Evolutionary conservation across 108 stramenopile species (phyloP), one percentile per base, ranked within the genome.

Genomic region (Mediolabrus comicus): DNA sequence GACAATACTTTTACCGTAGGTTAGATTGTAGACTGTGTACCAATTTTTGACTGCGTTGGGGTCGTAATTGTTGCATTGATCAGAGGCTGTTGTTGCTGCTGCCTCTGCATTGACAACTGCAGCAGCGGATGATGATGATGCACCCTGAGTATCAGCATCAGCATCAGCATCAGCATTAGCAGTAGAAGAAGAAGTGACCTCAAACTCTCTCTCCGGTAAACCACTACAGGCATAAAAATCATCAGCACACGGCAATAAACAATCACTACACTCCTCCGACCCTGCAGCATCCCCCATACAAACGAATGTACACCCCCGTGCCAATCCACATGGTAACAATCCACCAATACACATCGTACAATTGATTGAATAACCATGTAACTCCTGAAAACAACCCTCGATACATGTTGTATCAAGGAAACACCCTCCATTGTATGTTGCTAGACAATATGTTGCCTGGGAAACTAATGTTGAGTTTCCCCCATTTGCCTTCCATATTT

Each of bases 1-100:
- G 24, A 66, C 35, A 4, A 83, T 34, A 61, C 69, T 71, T 38
- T 70, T 65, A 17, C 75, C 28, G 58, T 75, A 83, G 1, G 74
- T 66, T 0, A 83, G 51, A 22, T 70, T 65, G 65, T 83, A 83
- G 5, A 65, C 82, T 8, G 6, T 49, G 54, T 75, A 83, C 74
- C 78, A 83, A 11, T 29, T 28, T 4, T 65, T 53, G n/a, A 79
- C 53, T 1, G 25, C 60, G 4, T 53, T 62, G 19, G 60, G 28
- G 51, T 83, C 74, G 19, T 46, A 75, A 4, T 59, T 27, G 36
- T 71, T 70, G 70, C 82, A 83, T 36, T 27, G 3, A 24, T 68
- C 38, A 31, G 11, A 16, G 19, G 14, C 25, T 12, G 62, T 16
- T 29, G 24, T 28, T 51, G n/a, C n/a, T n/a, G n/a, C n/a, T n/a